phyloP scores from a whole-genome alignment of 148 eudicot species.

The Chenopodium album region DNA sequence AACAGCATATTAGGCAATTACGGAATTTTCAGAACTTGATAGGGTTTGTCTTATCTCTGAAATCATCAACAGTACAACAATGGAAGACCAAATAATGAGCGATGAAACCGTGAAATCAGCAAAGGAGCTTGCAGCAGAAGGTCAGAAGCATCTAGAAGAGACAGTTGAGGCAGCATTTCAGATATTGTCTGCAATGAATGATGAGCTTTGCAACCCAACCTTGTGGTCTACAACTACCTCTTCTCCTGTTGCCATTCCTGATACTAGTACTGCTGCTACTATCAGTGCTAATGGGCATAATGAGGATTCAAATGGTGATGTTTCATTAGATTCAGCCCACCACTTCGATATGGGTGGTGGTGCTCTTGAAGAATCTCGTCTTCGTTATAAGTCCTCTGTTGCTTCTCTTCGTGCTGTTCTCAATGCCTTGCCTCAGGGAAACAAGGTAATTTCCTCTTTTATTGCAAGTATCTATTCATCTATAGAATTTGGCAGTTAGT shows the following conservation, averaged over 20 bases:
- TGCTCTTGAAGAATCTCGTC: conserved; percentile 79
- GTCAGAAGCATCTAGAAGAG: conserved; percentile 75
- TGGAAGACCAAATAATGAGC: conserved; percentile 40
- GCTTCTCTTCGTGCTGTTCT: conserved; percentile 65
- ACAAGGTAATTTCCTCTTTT: conserved; percentile 35
- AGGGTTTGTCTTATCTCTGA: neutral
- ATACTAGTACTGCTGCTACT: neutral
- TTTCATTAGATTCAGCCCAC: conserved; percentile 46
- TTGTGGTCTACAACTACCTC: conserved; percentile 61
- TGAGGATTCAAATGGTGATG: conserved; percentile 40
- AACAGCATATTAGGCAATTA: neutral
- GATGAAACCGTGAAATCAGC: conserved; percentile 33
- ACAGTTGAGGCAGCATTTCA: conserved; percentile 78
- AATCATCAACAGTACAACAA: conserved; percentile 8
- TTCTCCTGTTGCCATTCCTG: neutral
- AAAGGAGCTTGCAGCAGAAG: conserved; percentile 71
- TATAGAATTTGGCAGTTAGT: neutral
- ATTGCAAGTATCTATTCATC: neutral
- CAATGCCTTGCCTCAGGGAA: conserved; percentile 53
- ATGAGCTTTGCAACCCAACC: conserved; percentile 82
- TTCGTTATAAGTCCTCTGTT: conserved; percentile 67
- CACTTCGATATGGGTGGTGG: conserved; percentile 81
- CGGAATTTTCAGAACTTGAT: neutral
- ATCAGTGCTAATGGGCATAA: conserved; percentile 20
- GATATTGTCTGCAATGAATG: conserved; percentile 86